Evolutionary conservation across 108 stramenopile genomes (phyloP), one percentile per base, ranked within the genome.

Genomic region (Pseudonitzschia pungens): DNA sequence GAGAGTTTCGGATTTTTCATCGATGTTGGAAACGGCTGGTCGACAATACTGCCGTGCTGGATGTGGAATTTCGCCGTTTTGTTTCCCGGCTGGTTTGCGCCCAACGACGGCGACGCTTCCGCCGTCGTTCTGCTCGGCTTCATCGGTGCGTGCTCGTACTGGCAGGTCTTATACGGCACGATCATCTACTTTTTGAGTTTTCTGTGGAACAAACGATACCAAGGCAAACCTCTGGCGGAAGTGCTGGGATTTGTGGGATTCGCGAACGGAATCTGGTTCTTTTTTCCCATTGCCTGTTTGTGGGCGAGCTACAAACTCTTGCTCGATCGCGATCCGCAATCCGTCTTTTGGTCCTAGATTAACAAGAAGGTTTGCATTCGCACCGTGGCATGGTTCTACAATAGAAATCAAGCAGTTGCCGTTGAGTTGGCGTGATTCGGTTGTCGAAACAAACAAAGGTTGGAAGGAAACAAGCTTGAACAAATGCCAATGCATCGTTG

Each of bases 1-100:
- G 92, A 93, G 79, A 81, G 85, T 15, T 93, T 90, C 74, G 92
- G 92, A 54, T 93, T 93, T 65, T 93, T 93, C 73, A 89, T 93
- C 44, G 92, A 93, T 74, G 82, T 91, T 69, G 92, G 92, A 29
- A 93, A 93, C 73, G 92, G 92, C 1, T 79, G 84, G 82, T 83
- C 88, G 8, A 93, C 92, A 27, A 88, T 93, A 29, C 81, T 81
- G 36, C 89, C 92, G 18, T 87, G 86, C 44, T 31, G 90, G 41
- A 71, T 89, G 54, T 79, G 89, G 85, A 91, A 89, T 77, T 56
- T 68, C 27, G 92, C 89, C 20, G 89, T 91, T 22, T 66, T 87
- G 0, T 73, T 71, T 70, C 82, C 85, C 11, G 63, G 71, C 10
- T 52, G 36, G 12, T 31, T 86, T 15, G 77, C 83, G 57, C 69